phyloP scores from a whole-genome alignment of 441 rosid species.

The Populus tomentosa region DNA sequence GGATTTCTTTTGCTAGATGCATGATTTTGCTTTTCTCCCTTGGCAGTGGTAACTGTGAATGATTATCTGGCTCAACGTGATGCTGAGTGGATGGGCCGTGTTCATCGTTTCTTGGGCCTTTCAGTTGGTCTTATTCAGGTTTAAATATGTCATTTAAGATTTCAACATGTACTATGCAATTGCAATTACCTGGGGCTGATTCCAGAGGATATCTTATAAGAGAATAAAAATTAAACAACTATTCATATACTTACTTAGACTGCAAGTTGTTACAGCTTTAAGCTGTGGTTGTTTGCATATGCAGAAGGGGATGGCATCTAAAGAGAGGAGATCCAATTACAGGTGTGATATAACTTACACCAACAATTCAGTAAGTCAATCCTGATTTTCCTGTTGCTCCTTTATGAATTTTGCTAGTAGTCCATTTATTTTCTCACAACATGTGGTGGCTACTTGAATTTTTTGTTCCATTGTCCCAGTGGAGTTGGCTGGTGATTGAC shows the following conservation, averaged over 20 bases:
- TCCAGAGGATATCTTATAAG: constrained; percentile 3
- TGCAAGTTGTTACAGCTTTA: constrained; percentile 3
- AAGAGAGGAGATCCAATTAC: constrained; percentile 79
- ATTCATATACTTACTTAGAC: background rate
- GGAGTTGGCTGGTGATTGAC: background rate
- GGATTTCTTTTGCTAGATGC: constrained; percentile 1
- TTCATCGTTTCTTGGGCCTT: constrained; percentile 88
- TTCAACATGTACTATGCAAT: background rate
- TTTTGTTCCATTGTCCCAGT: background rate
- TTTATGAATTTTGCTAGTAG: background rate
- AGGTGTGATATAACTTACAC: constrained; percentile 91
- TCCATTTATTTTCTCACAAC: constrained; percentile 3
- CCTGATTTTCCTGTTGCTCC: constrained; percentile 10
- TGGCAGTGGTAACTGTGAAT: constrained; percentile 92
- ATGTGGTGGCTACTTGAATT: background rate
- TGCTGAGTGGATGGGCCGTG: constrained; percentile 99
- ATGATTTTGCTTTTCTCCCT: constrained; percentile 24
- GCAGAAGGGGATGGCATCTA: constrained; percentile 80
- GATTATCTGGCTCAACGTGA: constrained; percentile 97
- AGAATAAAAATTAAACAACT: background rate
- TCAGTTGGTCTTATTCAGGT: constrained; percentile 99
- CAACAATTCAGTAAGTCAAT: constrained; percentile 72
- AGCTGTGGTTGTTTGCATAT: constrained; percentile 20
- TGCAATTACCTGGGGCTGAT: background rate
- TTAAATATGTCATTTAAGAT: constrained; percentile 1